Base-by-base conservation (phyloP, 768 basidiomycete species). In the Cyclocybe aegerita region DNA sequence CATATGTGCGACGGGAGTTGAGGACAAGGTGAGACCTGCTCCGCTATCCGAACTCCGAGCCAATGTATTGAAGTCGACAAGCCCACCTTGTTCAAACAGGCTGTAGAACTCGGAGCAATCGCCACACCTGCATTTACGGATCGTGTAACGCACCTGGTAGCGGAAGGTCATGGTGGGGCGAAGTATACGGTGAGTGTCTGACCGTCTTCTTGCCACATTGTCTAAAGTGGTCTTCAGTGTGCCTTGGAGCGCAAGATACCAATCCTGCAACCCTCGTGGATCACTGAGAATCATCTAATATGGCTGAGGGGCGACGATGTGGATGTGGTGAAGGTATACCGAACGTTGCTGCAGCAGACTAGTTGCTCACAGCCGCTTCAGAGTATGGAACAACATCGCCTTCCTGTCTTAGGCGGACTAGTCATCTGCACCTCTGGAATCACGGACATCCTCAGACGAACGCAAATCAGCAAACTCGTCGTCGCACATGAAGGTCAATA, bases 261-360 rank as follows among this genome's bases (percentile, higher is more conserved):
- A 0, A 89, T 97, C 48, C 74, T 96, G 60, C 70, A 71, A 30
- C 83, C 90, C 0, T 78, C 82, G 0, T 98, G 93, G 93, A 80
- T 98, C 17, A 66, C 70, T 0, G 85, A 86, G 4, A 79, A 79
- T 54, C 83, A 93, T 68, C 68, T 79, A 2, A 68, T 81, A 23
- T 96, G 93, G 93, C 69, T 89, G 12, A 73, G 74, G 39, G 94
- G 93, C 0, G 90, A 89, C 57, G 90, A 93, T 53, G 80, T 94
- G 12, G 81, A 90, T 43, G 59, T 87, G 8, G 64, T 75, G 39
- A 73, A 82, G 65, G 90, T 90, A 50, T 36, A 79, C 52, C 9
- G 4, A 12, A 16, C 34, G 4, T 12, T 12, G 8, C 34, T 17
- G 37, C n/a, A 17, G 23, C 64, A 16, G 14, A 17, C 15, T 35